phyloP scores from a whole-genome alignment of 2,329 filamentous ascomycete species.

The Ascochyta rabiei region DNA sequence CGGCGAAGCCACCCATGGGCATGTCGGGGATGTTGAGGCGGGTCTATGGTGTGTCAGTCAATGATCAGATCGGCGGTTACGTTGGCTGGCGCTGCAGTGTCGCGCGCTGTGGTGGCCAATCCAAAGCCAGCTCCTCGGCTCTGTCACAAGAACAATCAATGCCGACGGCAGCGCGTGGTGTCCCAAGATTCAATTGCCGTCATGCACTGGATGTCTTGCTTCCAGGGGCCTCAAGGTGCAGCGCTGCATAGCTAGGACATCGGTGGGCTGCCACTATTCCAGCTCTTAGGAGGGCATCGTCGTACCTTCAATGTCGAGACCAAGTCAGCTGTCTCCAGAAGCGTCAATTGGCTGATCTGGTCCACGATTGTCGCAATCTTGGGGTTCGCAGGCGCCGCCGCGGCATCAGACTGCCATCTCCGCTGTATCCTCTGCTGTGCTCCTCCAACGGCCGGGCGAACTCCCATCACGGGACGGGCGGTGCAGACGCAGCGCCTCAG shows the following conservation, averaged over 20 bases:
- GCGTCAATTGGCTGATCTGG: conserved; percentile 97
- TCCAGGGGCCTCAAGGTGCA: too few relatives aligned
- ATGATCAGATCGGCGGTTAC: too few relatives aligned
- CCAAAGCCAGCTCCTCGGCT: too few relatives aligned
- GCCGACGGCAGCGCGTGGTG: too few relatives aligned
- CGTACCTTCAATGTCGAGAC: conserved; percentile 92
- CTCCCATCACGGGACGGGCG: conserved; percentile 30
- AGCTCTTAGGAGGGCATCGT: not conserved
- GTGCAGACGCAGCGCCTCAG: conserved; percentile 53
- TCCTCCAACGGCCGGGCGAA: conserved; percentile 41
- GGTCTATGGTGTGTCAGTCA: conserved; percentile 60
- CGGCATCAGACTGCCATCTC: conserved; percentile 86
- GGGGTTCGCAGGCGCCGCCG: conserved; percentile 69
- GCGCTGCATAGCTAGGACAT: too few relatives aligned
- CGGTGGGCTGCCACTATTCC: not conserved
- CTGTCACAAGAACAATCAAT: too few relatives aligned
- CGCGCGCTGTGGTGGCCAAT: too few relatives aligned
- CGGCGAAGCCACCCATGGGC: conserved; percentile 88
- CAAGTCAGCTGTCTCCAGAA: conserved; percentile 95
- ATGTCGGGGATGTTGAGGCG: conserved; percentile 98
- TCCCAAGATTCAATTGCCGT: too few relatives aligned
- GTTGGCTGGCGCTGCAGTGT: too few relatives aligned
- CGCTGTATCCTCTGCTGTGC: conserved; percentile 57
- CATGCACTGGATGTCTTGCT: too few relatives aligned
- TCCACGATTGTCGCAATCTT: conserved; percentile 97